Percentiles rank a stretch among this genome's conserved stretches.
Conservation (phyloP, 371 early-diverging fungal genomes). For the Rhizopus delemar region DNA sequence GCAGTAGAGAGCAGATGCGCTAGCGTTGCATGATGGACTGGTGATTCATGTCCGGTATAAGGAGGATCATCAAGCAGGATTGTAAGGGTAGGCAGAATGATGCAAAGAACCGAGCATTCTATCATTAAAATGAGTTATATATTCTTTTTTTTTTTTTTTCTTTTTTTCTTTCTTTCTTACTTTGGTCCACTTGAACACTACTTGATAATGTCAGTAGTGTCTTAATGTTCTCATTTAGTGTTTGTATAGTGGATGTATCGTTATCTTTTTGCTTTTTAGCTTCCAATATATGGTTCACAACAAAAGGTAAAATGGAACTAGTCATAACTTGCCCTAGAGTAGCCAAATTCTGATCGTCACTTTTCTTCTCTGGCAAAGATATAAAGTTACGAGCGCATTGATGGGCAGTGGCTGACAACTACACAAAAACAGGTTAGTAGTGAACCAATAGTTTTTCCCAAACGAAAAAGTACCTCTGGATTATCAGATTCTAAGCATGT, state of each 20-base stretch:
- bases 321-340: conserved; percentile 33
- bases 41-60: conserved; percentile 22
- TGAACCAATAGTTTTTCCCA: background rate
- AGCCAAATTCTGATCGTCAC: conserved; percentile 20
- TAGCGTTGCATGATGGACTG: conserved; percentile 35
- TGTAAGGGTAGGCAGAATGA: conserved; percentile 45
- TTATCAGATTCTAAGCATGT: conserved; percentile 28
- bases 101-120: conserved; percentile 32
- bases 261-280: conserved; percentile 17
- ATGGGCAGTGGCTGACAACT: conserved; percentile 46
- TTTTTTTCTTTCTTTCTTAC: conserved; percentile 29
- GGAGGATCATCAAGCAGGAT: conserved; percentile 41
- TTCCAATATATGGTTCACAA: conserved; percentile 33
- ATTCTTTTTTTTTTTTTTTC: background rate
- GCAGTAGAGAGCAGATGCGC: conserved; percentile 43
- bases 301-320: conserved; percentile 33
- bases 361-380: conserved; percentile 43
- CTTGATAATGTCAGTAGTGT: conserved; percentile 37
- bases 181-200: conserved; percentile 35
- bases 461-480: conserved; percentile 27
- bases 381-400: conserved; percentile 55
- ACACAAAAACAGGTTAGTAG: background rate
- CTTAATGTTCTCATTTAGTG: conserved; percentile 46
- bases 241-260: conserved; percentile 8
- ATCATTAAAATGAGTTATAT: background rate